Base-by-base conservation (phyloP, 805 yeast genomes). In the Pichia deserticola region DNA sequence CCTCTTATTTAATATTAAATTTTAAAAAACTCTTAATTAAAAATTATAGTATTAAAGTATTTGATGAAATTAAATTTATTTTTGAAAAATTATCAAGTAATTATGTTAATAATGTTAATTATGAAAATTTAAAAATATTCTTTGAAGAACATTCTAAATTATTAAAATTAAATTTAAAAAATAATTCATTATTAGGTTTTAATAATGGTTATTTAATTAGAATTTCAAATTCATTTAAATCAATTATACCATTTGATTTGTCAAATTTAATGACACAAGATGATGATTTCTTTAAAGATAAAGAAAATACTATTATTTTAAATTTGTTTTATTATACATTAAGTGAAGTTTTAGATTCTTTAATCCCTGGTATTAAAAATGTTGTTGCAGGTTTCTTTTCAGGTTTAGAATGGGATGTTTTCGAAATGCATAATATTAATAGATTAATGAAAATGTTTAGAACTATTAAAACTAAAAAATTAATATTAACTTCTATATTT, bases 211-310 rank as follows among this genome's bases (percentile, higher is more conserved):
- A 41, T 30, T 36, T 47, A 20, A 38, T 54, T 10, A 40, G 52
- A 38, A 30, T 54, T 27, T 41, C 50, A 36, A 49, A 51, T 39
- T 50, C 51, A 13, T 54, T 47, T 33, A 35, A 41, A 29, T 45
- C 50, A 27, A 54, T 54, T 13, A 25, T 50, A 15, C 57, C 57
- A 5, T 46, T 36, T 40, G 44, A 52, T 50, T 36, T 52, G 10
- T 32, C 33, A 11, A 52, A 52, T 47, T 36, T 48, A 3, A 37
- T 20, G 20, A 20, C 20, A 20, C 20, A 20, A 20, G 20, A 20
- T 20, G 20, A 20, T 2, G 20, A 20, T 20, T 20, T 20, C 3
- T 20, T 20, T 20, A 20, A 20, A 34, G 13, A 9, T 11, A 34
- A 34, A 9, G 36, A 53, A 25, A 34, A 12, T 7, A 40, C 40